These are phyloP conservation scores for Daldinia loculata DNA, from an alignment of 495 filamentous ascomycete species.

Conservation along the genomic window DNA sequence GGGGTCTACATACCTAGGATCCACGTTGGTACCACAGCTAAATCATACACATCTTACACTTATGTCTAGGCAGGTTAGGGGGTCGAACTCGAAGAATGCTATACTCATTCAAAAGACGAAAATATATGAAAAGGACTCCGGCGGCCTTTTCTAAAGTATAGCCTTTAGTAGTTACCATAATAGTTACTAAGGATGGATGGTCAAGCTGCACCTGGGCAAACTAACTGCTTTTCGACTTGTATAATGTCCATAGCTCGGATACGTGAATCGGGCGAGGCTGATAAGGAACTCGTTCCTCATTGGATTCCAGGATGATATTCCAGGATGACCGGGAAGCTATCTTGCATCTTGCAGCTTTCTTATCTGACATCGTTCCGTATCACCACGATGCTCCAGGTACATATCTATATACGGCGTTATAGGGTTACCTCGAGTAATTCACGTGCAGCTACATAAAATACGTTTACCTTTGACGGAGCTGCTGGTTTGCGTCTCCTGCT, in stretches of 20 bases:
- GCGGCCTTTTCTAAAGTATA: neutral
- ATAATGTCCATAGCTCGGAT: neutral
- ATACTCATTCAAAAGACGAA: neutral
- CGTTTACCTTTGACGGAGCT: neutral
- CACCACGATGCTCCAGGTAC: neutral
- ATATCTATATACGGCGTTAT: neutral
- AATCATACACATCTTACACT: too few species aligned
- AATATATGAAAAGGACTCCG: neutral
- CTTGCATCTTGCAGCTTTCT: slow-evolving; percentile 24
- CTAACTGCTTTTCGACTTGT: neutral
- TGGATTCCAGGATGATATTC: slow-evolving; percentile 29
- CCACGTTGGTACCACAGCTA: too few species aligned
- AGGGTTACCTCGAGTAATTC: neutral
- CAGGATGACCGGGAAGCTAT: slow-evolving; percentile 7
- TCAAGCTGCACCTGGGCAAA: neutral
- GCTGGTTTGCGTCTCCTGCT: neutral
- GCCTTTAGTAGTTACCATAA: neutral
- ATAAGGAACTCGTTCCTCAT: slow-evolving; percentile 36
- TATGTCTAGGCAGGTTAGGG: too few species aligned
- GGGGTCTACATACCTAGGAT: neutral
- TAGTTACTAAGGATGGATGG: neutral
- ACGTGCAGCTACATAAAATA: neutral
- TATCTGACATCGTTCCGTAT: slow-evolving; percentile 18
- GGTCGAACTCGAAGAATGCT: neutral
- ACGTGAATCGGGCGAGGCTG: slow-evolving; percentile 12